Evolutionary conservation across 169 alveolate genomes (phyloP), one percentile per base, ranked within the genome.

Genomic region (Plasmodium inui): DNA sequence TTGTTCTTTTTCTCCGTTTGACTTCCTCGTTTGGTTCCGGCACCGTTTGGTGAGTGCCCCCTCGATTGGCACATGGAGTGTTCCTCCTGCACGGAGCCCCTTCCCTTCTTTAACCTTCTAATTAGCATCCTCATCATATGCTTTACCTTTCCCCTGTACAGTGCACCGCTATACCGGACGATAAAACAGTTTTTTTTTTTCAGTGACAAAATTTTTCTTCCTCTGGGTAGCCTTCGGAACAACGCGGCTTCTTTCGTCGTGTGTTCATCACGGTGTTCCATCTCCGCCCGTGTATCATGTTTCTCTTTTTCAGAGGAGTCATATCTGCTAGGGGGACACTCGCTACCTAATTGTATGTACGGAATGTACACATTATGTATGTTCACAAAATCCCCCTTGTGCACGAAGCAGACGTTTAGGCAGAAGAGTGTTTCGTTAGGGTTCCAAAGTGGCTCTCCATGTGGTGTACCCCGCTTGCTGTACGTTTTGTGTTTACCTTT

Each of bases 331-430:
- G 39, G 34, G n/a, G 39, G 37, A 67, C n/a, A 3, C 46, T 55
- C 74, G 10, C n/a, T 26, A 70, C 73, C 53, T 19, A 79, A 32
- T 81, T 90, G 84, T 44, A 76, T 90, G 82, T 80, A 90, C 26
- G 95, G 95, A 55, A 90, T 80, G 55, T 80, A 90, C 26, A 90
- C 91, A 41, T 81, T 90, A 30, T 90, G 95, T 61, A 90, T 90
- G 50, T 67, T 80, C 39, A 90, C 76, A 32, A 90, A 90, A 72
- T 90, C 79, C 3, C 80, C 78, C 73, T 80, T 90, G 71, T 90
- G 91, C n/a, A 81, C 44, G 61, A 90, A 80, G 44, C 39, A 90
- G 14, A 90, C 83, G 26, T 90, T 79, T 1, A 90, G 82, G 78
- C 44, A 90, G 72, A 81, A 90, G 22, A 90, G 55, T 71, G 82